Evolutionary conservation across 1,284 basidiomycete species (phyloP).

Genomic region (Sutorius eximius): DNA sequence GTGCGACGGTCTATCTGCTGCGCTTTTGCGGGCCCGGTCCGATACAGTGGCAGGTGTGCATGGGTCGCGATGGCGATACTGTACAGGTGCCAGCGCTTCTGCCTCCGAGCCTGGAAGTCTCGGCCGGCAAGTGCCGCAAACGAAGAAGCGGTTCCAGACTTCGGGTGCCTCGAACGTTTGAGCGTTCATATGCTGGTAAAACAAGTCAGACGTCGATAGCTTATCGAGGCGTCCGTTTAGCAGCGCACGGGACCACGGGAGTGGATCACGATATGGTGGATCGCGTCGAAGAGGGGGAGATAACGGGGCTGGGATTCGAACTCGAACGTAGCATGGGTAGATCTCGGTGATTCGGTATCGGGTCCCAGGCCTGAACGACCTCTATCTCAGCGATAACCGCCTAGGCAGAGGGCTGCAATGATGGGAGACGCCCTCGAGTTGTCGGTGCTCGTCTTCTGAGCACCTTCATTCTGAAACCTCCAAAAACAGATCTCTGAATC

Average conservation of each 20-base stretch:
- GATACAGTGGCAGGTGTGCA: no score
- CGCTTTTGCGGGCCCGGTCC: background rate
- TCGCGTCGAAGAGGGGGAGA: background rate
- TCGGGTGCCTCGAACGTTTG: background rate
- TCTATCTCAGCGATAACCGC: background rate
- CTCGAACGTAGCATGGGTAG: background rate
- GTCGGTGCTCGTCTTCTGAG: no score
- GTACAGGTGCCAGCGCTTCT: no score
- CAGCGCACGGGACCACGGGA: background rate
- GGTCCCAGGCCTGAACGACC: background rate
- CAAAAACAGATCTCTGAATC: no score
- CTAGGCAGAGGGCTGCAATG: background rate
- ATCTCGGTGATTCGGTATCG: background rate
- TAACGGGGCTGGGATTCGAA: no score
- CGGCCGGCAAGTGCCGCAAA: background rate
- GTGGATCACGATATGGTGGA: background rate
- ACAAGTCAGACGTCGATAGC: background rate
- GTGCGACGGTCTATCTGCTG: background rate
- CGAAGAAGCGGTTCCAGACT: background rate
- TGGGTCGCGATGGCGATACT: no score
- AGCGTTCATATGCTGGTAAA: background rate
- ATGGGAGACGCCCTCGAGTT: no score
- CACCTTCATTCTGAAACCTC: no score
- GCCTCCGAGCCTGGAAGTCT: background rate
- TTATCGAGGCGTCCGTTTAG: background rate